Base-by-base conservation (phyloP, 2,329 filamentous ascomycete genomes). In the Trichophyton simii region DNA sequence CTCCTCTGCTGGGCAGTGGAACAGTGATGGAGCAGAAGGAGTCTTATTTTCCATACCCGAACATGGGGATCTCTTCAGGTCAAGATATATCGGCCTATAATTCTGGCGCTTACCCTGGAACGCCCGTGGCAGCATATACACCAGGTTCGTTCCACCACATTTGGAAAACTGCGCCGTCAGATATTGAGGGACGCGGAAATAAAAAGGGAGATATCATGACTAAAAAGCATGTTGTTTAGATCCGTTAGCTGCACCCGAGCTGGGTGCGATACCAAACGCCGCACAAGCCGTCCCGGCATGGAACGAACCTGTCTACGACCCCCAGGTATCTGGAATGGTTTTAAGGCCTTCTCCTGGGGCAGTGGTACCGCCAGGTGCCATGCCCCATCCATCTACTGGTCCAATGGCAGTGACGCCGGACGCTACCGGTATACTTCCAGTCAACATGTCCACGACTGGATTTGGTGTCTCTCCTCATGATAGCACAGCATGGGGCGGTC, bases 291-390 rank as follows among this genome's bases (percentile, higher is more conserved):
- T 54, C 15, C 22, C 50, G 1, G 4, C 50, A 8, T 76, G 74
- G 74, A 72, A 75, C 50, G 71, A 73, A 57, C 69, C 73, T 25
- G 70, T 75, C 54, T 68, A 69, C 20, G 72, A 73, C 57, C 70
- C 70, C 4, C 72, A 74, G 46, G 60, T 75, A 36, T 68, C 71
- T n/a, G 67, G 66, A 1, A 54, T 58, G 11, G 57, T 58, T 22
- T 25, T 57, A 1, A 36, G 57, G 18, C 52, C 61, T 20, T 58
- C 58, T 50, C 18, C 55, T 9, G 54, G 54, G 8, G 57, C 41
- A 3, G 41, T 64, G 5, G 58, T 58, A 41, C 58, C 60, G 22
- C 58, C 62, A 13, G 38, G 61, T 4, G 54, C 58, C 13, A 44
- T 60, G 54, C 41, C 62, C 28, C 59, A 62, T 18, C 44, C 62